Conservation (phyloP, 2,329 filamentous ascomycete genomes). For the Xylaria sp. region DNA sequence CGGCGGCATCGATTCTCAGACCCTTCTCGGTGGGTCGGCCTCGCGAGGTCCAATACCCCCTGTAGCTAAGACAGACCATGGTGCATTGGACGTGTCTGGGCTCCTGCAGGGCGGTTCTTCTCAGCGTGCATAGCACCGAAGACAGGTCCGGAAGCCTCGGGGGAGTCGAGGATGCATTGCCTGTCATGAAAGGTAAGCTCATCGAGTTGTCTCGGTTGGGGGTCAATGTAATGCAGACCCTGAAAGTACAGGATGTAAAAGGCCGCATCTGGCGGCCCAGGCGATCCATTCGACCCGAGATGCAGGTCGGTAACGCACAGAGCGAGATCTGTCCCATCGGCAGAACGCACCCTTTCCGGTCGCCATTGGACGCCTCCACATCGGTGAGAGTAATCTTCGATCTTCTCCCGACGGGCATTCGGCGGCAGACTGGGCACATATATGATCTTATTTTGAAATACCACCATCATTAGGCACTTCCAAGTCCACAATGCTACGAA, state of each 20-base stretch:
- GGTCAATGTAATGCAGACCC: conserved; percentile 43
- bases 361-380: conserved; percentile 68
- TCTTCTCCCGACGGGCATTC: conserved; percentile 67
- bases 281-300: conserved; percentile 23
- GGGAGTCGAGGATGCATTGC: conserved; percentile 62
- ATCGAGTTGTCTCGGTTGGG: conserved; percentile 10
- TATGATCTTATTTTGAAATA: conserved; percentile 81
- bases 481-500: conserved; percentile 66
- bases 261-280: conserved; percentile 30
- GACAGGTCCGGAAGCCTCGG: conserved; percentile 61
- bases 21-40: conserved; percentile 72
- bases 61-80: conserved; percentile 62
- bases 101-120: conserved; percentile 40
- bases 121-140: conserved; percentile 51
- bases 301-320: conserved; percentile 56
- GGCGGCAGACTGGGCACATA: conserved; percentile 79
- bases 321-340: conserved; percentile 68
- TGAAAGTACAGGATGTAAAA: conserved; percentile 62
- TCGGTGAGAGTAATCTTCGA: conserved; percentile 62
- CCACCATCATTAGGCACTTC: conserved; percentile 73
- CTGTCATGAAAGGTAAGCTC: conserved; percentile 40
- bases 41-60: conserved; percentile 77
- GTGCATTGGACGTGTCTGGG: conserved; percentile 43
- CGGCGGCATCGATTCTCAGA: conserved; percentile 68
- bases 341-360: conserved; percentile 61